Conservation (phyloP, 331 rosid species). For the Malus hybrid region DNA sequence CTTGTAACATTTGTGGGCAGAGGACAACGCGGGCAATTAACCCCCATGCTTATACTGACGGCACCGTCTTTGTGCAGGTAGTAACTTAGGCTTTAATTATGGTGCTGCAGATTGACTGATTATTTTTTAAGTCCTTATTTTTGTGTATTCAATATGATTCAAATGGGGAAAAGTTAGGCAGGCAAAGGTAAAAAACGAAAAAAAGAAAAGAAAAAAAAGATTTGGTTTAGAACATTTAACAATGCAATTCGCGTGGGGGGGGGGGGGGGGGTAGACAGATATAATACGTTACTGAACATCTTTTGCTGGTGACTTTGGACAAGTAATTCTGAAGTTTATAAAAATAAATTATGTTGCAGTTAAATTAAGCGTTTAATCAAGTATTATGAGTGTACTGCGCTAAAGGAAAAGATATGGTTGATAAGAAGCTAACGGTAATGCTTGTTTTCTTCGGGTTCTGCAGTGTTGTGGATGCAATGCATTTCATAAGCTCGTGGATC, state of each 20-base stretch:
- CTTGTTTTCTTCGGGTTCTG: constrained; percentile 1
- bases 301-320: neutral
- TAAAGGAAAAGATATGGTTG: neutral
- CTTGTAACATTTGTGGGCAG: constrained; percentile 89
- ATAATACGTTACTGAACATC: neutral
- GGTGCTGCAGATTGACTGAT: neutral
- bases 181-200: no score
- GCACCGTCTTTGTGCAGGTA: constrained; percentile 98
- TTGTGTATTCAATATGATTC: neutral
- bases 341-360: neutral
- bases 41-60: constrained; percentile 96
- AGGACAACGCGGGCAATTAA: constrained; percentile 89
- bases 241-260: no score
- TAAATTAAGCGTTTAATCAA: neutral
- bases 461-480: constrained; percentile 93
- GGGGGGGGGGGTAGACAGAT: no score
- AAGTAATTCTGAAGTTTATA: neutral
- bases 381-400: neutral
- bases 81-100: neutral
- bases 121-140: neutral
- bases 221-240: neutral
- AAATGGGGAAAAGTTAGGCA: neutral
- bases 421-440: neutral
- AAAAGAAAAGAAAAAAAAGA: no score
- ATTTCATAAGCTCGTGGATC: constrained; percentile 89